Percentiles rank a stretch among this genome's conserved stretches.
These are phyloP conservation scores for Thalia dealbata DNA, from an alignment of 176 grass and related monocot species.

Conservation along the genomic window DNA sequence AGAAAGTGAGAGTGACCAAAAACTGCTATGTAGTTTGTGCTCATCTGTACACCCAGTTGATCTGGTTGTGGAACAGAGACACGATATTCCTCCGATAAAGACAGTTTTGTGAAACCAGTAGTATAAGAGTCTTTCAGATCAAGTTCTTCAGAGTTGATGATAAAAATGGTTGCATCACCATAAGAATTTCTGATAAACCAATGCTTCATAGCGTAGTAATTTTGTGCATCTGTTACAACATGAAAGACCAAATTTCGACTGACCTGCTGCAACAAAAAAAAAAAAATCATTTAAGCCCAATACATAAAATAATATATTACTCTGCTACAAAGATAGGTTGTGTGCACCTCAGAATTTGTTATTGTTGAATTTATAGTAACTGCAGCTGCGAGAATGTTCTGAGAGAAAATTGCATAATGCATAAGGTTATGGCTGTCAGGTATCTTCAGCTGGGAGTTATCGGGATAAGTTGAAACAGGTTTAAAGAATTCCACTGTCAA, in stretches of 20 bases:
- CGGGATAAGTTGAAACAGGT: background rate
- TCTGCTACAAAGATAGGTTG: background rate
- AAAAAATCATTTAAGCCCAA: background rate
- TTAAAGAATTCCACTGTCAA: constrained; percentile 16
- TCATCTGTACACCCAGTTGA: background rate
- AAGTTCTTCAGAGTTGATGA: constrained; percentile 16
- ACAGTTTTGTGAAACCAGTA: background rate
- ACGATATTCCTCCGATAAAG: constrained; percentile 5
- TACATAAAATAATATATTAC: background rate
- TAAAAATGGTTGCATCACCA: background rate
- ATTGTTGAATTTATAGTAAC: constrained; percentile 19
- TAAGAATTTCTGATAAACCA: constrained; percentile 12
- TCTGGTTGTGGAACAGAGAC: background rate
- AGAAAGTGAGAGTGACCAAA: constrained; percentile 13
- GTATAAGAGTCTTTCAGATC: background rate
- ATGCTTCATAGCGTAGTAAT: constrained; percentile 7
- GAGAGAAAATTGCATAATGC: constrained; percentile 12
- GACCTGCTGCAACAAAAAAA: background rate
- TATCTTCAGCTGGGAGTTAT: background rate
- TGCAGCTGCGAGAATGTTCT: constrained; percentile 3
- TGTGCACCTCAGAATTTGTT: constrained; percentile 1
- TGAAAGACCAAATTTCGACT: background rate
- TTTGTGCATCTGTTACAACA: constrained; percentile 6
- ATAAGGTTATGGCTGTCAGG: background rate
- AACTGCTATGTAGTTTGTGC: background rate